phyloP scores from a whole-genome alignment of 306 rosid species.

The Mimosa bimucronata region DNA sequence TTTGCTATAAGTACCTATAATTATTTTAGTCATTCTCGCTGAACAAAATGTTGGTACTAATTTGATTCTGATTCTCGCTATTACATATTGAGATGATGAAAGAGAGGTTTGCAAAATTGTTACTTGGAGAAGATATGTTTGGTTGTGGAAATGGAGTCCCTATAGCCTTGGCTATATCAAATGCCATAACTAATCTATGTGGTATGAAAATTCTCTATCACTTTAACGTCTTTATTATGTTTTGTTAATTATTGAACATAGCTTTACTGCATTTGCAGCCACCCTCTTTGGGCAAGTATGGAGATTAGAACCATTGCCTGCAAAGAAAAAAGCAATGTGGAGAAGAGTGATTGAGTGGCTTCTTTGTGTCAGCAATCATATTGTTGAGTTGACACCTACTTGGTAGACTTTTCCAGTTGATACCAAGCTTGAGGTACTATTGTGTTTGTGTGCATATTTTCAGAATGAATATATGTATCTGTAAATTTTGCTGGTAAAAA shows the following conservation, averaged over 20 bases:
- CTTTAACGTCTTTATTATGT: constrained; percentile 1
- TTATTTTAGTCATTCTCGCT: not conserved
- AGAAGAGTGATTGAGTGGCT: constrained; percentile 88
- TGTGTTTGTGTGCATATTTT: not conserved
- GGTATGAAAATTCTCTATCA: constrained; percentile 47
- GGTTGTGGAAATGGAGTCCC: constrained; percentile 96
- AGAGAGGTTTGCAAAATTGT: constrained; percentile 88
- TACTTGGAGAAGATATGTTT: constrained; percentile 98
- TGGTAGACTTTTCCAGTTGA: constrained; percentile 94
- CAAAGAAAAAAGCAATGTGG: constrained; percentile 84
- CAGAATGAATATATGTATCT: not conserved
- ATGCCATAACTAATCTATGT: constrained; percentile 89
- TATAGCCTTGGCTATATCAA: constrained; percentile 88
- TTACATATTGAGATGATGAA: constrained; percentile 87
- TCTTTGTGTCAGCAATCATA: constrained; percentile 84
- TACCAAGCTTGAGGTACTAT: constrained; percentile 79
- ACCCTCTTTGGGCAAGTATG: constrained; percentile 90
- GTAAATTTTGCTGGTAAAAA: not conserved
- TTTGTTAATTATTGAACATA: not conserved
- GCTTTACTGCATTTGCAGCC: constrained; percentile 49
- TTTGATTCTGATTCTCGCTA: constrained; percentile 44
- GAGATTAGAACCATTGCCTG: constrained; percentile 81
- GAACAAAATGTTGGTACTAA: constrained; percentile 11
- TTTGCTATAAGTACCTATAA: not conserved
- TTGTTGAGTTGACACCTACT: constrained; percentile 78